These are phyloP conservation scores for Apiosordaria backusii DNA, from an alignment of 495 filamentous ascomycete genomes.

Conservation along the genomic window DNA sequence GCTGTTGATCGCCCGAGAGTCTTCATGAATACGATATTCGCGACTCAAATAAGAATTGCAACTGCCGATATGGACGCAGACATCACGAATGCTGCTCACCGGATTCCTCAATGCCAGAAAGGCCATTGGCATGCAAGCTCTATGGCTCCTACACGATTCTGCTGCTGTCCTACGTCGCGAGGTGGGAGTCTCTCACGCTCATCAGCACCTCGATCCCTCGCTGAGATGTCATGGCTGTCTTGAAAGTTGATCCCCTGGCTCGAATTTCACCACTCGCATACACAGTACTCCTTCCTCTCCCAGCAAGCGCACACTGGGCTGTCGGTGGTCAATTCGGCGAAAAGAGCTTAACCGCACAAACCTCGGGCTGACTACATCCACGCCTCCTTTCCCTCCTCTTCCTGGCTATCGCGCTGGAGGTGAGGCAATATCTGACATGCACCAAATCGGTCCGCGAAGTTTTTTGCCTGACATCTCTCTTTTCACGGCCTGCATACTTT, in stretches of 20 bases:
- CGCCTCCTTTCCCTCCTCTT: not conserved
- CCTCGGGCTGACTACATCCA: not conserved
- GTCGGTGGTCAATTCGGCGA: too few relatives aligned
- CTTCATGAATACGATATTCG: not conserved
- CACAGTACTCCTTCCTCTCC: too few relatives aligned
- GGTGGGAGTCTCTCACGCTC: not conserved
- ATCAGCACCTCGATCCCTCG: not conserved
- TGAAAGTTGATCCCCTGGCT: not conserved
- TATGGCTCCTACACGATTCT: not conserved
- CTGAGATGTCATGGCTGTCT: not conserved
- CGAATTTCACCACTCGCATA: not conserved
- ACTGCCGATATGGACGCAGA: not conserved
- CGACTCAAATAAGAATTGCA: not conserved
- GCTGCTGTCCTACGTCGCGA: not conserved
- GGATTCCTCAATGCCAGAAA: not conserved
- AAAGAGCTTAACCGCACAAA: not conserved
- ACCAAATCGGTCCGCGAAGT: not conserved
- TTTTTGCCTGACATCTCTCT: not conserved
- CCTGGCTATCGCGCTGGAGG: not conserved
- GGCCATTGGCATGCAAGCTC: not conserved
- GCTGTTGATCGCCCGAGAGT: not conserved
- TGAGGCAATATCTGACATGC: slow-evolving; percentile 2
- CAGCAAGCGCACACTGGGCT: not conserved
- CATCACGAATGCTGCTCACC: too few relatives aligned
- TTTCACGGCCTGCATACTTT: too few relatives aligned